These are phyloP conservation scores for Perkinsus olseni DNA, from an alignment of 169 alveolate species.

Conservation along the genomic window DNA sequence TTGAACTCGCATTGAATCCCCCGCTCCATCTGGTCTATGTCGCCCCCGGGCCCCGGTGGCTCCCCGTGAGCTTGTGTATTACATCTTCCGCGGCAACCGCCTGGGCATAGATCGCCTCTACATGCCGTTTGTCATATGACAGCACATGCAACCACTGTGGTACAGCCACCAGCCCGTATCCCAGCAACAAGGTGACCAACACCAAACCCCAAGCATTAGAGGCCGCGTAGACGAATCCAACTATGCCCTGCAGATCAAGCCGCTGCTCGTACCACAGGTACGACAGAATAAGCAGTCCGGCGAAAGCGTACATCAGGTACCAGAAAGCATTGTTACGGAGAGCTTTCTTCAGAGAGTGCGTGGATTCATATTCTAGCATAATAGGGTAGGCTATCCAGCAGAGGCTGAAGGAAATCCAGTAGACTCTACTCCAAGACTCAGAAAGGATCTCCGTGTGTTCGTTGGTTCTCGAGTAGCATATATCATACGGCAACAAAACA, in stretches of 20 bases:
- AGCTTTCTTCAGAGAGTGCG: not conserved
- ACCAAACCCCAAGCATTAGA: conserved; percentile 29
- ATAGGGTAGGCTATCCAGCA: conserved; percentile 24
- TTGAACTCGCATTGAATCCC: too few relatives aligned
- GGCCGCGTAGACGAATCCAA: conserved; percentile 20
- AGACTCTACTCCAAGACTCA: conserved; percentile 9
- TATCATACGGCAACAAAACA: not conserved
- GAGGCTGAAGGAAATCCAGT: conserved; percentile 15
- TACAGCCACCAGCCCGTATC: conserved; percentile 47
- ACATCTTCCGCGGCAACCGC: not conserved
- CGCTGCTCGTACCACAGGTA: conserved; percentile 3
- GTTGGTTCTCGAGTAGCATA: not conserved
- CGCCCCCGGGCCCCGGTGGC: too few relatives aligned
- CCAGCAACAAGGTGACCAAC: conserved; percentile 37
- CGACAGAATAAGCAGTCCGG: conserved; percentile 1
- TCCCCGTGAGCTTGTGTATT: too few relatives aligned
- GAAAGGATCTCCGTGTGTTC: conserved; percentile 2
- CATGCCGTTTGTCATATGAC: not conserved
- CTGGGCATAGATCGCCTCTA: not conserved
- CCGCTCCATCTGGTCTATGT: too few relatives aligned
- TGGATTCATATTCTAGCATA: conserved; percentile 7
- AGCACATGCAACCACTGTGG: conserved; percentile 27
- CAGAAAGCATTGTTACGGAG: conserved; percentile 17
- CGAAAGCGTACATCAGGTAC: conserved; percentile 2
- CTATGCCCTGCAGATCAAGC: not conserved